Evolutionary conservation across 2,329 filamentous ascomycete species (phyloP), one percentile per base, ranked within the genome.

Genomic region (Sarocladium strictum): DNA sequence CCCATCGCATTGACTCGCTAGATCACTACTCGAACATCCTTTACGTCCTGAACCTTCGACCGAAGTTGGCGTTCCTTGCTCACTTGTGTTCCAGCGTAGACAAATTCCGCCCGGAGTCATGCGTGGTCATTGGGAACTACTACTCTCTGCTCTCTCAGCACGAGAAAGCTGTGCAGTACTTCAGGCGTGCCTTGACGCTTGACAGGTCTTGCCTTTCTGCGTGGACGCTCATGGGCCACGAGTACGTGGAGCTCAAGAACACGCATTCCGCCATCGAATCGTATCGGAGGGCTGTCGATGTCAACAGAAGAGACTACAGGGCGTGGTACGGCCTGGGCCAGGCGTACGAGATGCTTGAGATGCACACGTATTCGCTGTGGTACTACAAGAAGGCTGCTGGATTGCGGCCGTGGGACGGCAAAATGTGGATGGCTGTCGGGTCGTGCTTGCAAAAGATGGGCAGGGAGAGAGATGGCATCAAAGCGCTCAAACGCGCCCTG

Each of bases 171-270:
- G 92, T 99, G 53, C 91, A 97, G 73, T 97, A 97, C 71, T 99
- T 99, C 75, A 87, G 94, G 3, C 86, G 94, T 21, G 94, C 94
- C 0, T 73, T 99, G 19, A 95, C 90, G 0, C 77, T 99, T 0
- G 94, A 99, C 66, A 85, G 93, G 10, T 87, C 85, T 24, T 99
- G 94, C 67, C 79, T 97, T 15, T 95, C 91, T 0, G 94, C 94
- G 1, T 99, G 94, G 94, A 99, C 94, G 0, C 77, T 99, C 1
- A 97, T 99, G 93, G 94, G 94, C 1, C 94, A 99, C 69, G 94
- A 99, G 69, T 99, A 97, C 63, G 91, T 97, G 54, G 94, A 99
- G 70, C 85, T 99, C 71, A 99, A 97, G 66, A 99, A 99, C 67
- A 97, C 93, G 0, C 94, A 99, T 64, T 93, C 94, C 0, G 94